Conservation (phyloP, 1,139 yeast species). For the Yamadazyma atlantica region DNA sequence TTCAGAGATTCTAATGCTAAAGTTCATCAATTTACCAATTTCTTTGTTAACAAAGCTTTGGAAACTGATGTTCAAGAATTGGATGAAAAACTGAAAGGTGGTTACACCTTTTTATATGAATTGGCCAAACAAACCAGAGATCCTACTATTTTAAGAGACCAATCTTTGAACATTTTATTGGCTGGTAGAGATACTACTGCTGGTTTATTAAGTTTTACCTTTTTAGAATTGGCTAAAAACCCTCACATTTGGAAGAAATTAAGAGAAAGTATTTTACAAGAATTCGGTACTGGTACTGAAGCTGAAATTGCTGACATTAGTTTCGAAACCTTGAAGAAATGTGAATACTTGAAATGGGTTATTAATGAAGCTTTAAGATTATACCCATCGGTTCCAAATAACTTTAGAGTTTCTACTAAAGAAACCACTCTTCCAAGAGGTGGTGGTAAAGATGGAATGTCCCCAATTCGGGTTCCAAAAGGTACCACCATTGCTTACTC, state of each 20-base stretch:
- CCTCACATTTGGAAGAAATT: slow-evolving; percentile 36
- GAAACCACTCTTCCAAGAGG: slow-evolving; percentile 54
- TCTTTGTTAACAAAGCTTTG: slow-evolving; percentile 27
- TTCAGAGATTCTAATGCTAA: slow-evolving; percentile 27
- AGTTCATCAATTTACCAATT: slow-evolving; percentile 37
- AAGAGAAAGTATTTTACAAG: slow-evolving; percentile 29
- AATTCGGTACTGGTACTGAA: slow-evolving; percentile 37
- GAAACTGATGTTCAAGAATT: slow-evolving; percentile 27
- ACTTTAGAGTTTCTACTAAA: slow-evolving; percentile 42
- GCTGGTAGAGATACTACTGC: slow-evolving; percentile 53
- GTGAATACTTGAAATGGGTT: slow-evolving; percentile 47
- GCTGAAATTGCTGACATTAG: slow-evolving; percentile 30
- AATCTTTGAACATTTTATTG: slow-evolving; percentile 42
- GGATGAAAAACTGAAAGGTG: slow-evolving; percentile 35
- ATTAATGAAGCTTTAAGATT: slow-evolving; percentile 50
- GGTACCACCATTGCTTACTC: slow-evolving; percentile 43
- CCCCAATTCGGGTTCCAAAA: slow-evolving; percentile 44
- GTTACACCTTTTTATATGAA: slow-evolving; percentile 45
- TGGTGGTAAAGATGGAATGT: slow-evolving; percentile 44
- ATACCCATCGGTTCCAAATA: slow-evolving; percentile 54
- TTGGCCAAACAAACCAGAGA: slow-evolving; percentile 46
- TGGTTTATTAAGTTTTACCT: slow-evolving; percentile 41
- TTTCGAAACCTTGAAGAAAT: slow-evolving; percentile 49
- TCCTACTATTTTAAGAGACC: slow-evolving; percentile 43
- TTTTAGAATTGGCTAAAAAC: slow-evolving; percentile 42